Evolutionary conservation across 257 asterid genomes (phyloP).

Genomic region (Dorcoceras hygrometricum): DNA sequence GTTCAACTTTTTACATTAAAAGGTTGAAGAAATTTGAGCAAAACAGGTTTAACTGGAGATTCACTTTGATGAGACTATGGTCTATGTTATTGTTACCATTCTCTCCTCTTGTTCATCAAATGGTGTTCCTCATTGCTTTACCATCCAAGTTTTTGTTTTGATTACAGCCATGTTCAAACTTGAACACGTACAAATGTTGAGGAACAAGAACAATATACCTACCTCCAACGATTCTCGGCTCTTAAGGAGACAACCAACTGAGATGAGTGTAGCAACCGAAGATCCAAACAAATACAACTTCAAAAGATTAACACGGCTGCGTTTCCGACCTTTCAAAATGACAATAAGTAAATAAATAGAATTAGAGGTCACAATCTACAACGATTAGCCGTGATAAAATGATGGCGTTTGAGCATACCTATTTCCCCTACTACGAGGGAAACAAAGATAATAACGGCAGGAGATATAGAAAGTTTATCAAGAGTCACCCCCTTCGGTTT

Average conservation of each 20-base stretch:
- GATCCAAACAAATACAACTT: slow-evolving; percentile 66
- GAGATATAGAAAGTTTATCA: slow-evolving; percentile 39
- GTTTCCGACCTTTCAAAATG: slow-evolving; percentile 60
- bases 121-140: neutral
- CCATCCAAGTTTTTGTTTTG: too few species aligned
- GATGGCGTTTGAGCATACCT: slow-evolving; percentile 37
- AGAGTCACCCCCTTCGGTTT: slow-evolving; percentile 39
- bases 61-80: neutral
- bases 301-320: slow-evolving; percentile 55
- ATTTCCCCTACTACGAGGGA: slow-evolving; percentile 71
- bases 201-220: slow-evolving; percentile 16
- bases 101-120: too few species aligned
- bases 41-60: neutral
- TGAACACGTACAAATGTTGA: neutral
- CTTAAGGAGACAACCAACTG: slow-evolving; percentile 41
- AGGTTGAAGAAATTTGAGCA: neutral
- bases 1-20: neutral
- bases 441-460: slow-evolving; percentile 40
- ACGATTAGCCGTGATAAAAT: neutral
- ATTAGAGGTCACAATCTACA: neutral
- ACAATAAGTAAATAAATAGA: slow-evolving; percentile 11
- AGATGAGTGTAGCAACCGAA: slow-evolving; percentile 44
- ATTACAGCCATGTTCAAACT: slow-evolving; percentile 5
- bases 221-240: slow-evolving; percentile 45
- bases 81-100: too few species aligned